A percentile compares a stretch with the other conserved stretches of the same genome.
Evolutionary conservation across 208 protist species (phyloP).

Genomic region (Trypanosoma lewisi): DNA sequence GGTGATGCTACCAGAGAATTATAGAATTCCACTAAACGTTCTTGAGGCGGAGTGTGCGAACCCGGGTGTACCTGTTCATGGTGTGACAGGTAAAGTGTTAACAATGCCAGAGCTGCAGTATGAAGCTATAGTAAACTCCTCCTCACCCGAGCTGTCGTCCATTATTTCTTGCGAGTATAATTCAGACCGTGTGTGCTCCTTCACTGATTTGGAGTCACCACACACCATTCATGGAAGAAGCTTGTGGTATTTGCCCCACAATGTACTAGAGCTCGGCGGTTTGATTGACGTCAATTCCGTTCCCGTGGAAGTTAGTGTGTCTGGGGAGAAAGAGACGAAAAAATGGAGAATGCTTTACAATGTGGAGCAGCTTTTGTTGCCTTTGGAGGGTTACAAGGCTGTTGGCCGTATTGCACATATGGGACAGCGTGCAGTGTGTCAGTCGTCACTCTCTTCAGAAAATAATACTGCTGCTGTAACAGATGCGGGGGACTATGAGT

Average conservation of each 20-base stretch:
- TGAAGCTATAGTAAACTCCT: slow-evolving; percentile 28
- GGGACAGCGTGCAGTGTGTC: neutral
- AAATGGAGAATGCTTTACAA: slow-evolving; percentile 34
- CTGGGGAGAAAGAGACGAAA: neutral
- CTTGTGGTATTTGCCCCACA: slow-evolving; percentile 67
- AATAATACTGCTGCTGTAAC: neutral
- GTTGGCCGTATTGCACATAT: slow-evolving; percentile 15
- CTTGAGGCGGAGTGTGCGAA: slow-evolving; percentile 38
- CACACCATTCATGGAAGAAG: slow-evolving; percentile 22
- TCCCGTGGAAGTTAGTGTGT: slow-evolving; percentile 43
- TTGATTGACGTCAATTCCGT: slow-evolving; percentile 76
- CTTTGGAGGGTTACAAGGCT: slow-evolving; percentile 44
- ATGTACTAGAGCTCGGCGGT: slow-evolving; percentile 57
- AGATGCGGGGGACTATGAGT: neutral
- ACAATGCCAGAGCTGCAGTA: slow-evolving; percentile 27
- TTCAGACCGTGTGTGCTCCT: slow-evolving; percentile 1
- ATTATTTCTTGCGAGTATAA: slow-evolving; percentile 9
- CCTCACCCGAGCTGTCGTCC: slow-evolving; percentile 12
- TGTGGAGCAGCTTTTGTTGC: slow-evolving; percentile 49
- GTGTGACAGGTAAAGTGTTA: slow-evolving; percentile 43
- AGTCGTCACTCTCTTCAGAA: neutral
- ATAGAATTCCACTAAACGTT: slow-evolving; percentile 38
- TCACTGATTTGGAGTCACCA: slow-evolving; percentile 20
- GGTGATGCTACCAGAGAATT: slow-evolving; percentile 42
- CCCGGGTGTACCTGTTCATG: slow-evolving; percentile 50